Evolutionary conservation across 2,329 filamentous ascomycete species (phyloP).

Genomic region (Chrysosporium queenslandicum): DNA sequence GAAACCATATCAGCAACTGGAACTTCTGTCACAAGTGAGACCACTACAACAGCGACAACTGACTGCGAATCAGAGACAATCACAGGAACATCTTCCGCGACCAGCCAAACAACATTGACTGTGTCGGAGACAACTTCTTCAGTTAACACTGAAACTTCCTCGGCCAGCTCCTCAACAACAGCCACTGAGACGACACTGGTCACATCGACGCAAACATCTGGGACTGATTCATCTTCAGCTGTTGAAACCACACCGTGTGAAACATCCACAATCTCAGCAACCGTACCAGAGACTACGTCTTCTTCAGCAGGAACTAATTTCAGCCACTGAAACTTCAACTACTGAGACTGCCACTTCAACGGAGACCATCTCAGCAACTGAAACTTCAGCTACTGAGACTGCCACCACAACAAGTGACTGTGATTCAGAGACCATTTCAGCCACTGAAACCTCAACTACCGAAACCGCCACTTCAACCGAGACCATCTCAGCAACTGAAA

Average conservation of each 20-base stretch:
- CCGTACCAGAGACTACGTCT: neutral
- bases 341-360: too few species aligned
- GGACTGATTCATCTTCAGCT: too few species aligned
- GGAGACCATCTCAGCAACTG: neutral
- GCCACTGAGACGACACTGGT: neutral
- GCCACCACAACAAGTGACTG: neutral
- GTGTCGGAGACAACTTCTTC: neutral
- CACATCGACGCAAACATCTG: too few species aligned
- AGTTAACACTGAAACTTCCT: too few species aligned
- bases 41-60: too few species aligned
- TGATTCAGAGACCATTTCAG: neutral
- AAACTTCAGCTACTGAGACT: neutral
- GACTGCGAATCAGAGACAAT: constrained; percentile 1
- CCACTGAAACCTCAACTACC: neutral
- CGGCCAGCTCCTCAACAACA: neutral
- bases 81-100: neutral
- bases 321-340: neutral
- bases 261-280: neutral
- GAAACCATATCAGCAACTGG: too few species aligned
- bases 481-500: neutral
- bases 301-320: too few species aligned
- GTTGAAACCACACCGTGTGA: neutral
- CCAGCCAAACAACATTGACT: neutral
- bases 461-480: neutral
- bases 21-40: neutral